These are phyloP conservation scores for Backusella tuberculispora DNA, from an alignment of 192 early-diverging fungal genomes.

Conservation along the genomic window DNA sequence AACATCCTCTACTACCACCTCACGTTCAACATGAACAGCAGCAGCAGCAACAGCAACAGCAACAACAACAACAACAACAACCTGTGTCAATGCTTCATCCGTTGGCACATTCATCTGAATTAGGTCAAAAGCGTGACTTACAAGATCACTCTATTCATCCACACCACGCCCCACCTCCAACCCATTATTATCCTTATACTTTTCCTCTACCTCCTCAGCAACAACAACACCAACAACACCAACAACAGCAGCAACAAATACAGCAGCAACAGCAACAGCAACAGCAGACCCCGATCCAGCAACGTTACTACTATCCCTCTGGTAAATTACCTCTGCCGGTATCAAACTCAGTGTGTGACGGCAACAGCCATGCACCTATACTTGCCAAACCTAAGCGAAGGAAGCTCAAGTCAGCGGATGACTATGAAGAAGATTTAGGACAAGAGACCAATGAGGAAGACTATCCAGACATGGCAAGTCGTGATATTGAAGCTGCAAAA, in stretches of 20 bases:
- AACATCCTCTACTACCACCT: neutral
- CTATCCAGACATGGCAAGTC: conserved; percentile 36
- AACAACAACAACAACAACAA: conserved; percentile 8
- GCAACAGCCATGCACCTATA: neutral
- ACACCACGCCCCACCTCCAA: conserved; percentile 14
- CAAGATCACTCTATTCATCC: conserved; percentile 3
- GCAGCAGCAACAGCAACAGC: conserved; percentile 18
- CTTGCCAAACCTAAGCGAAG: conserved; percentile 26
- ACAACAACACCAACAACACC: neutral
- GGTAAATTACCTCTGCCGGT: conserved; percentile 29
- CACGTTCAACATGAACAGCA: neutral
- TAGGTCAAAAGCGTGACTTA: conserved; percentile 22
- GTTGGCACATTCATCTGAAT: conserved; percentile 14
- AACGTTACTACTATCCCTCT: conserved; percentile 23
- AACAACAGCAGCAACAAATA: neutral
- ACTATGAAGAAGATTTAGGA: conserved; percentile 23
- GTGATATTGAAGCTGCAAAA: conserved; percentile 49
- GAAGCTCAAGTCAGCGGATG: conserved; percentile 18
- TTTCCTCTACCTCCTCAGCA: conserved; percentile 15
- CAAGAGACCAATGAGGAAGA: conserved; percentile 27
- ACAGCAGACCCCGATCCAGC: conserved; percentile 14
- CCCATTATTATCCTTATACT: conserved; percentile 18
- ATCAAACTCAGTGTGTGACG: neutral
- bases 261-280: neutral
- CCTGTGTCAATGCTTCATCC: conserved; percentile 22